Base-by-base conservation (phyloP, 768 basidiomycete genomes). In the Phaeotremella skinneri region DNA sequence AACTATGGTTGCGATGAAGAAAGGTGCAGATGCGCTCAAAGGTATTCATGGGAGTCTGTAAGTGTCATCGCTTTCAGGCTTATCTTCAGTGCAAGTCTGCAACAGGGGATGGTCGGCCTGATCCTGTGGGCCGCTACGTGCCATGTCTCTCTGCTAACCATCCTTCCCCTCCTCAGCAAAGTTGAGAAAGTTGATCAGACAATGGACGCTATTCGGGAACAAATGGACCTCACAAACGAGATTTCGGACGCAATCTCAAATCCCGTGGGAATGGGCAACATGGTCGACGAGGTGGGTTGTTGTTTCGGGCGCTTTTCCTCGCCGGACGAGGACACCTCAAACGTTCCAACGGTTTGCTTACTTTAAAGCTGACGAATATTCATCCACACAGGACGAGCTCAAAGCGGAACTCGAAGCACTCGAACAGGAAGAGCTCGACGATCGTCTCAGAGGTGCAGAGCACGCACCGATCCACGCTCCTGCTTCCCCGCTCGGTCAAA, bases 1-100 rank as follows among this genome's bases (percentile, higher is more conserved):
- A 82, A 97, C 92, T 14, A 91, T 99, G 89, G 81, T 84, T 21
- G 92, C 89, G 26, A 96, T 99, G 90, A 96, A 92, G 87, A 88
- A 89, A 78, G 94, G 89, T 34, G 84, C 91, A 0, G 85, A 87
- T 61, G 96, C 88, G 26, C 83, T 98, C 77, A 87, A 87, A 78
- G 82, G 84, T 49, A 96, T 98, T 54, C 94, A 98, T 68, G 86
- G 86, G 45, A 85, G 85, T 72, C 82, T 96, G 93, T 96, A 62
- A 75, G 91, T 86, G 26, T 49, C 54, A n/a, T 25, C 26, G 13
- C 49, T 25, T 16, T 23, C 23, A 17, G 14, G n/a, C 27, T 17
- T 20, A 20, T 25, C 3, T 53, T 14, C 26, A 17, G 43, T 17
- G 26, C 2, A 1, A 11, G 14, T 41, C 21, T n/a, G n/a, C n/a